These are phyloP conservation scores for Candida xiaguanensis DNA, from an alignment of 805 yeast genomes.

Conservation along the genomic window DNA sequence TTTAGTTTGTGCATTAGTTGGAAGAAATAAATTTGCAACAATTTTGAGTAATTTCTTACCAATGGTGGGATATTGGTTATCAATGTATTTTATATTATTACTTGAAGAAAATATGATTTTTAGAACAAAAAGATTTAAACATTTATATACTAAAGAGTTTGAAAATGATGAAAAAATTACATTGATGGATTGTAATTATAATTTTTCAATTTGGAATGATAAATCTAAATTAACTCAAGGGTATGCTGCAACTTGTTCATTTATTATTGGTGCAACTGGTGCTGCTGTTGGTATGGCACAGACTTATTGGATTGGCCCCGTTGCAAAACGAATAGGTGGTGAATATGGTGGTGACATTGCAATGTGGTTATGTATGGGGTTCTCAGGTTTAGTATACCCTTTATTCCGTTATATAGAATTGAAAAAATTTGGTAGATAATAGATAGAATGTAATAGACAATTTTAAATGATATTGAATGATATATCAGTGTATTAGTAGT, in stretches of 20 bases:
- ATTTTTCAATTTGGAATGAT: conserved; percentile 75
- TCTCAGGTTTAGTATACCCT: conserved; percentile 65
- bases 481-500: too few species aligned
- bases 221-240: conserved; percentile 60
- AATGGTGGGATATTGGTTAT: conserved; percentile 89
- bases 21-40: conserved; percentile 65
- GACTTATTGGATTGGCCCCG: conserved; percentile 75
- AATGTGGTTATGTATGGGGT: conserved; percentile 72
- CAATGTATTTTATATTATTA: conserved; percentile 70
- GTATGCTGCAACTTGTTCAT: conserved; percentile 64
- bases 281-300: conserved; percentile 88
- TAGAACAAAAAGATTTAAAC: conserved; percentile 43
- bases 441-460: background rate
- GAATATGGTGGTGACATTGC: conserved; percentile 77
- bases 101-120: conserved; percentile 72
- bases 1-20: conserved; percentile 70
- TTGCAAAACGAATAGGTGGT: conserved; percentile 61
- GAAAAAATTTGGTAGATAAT: conserved; percentile 36
- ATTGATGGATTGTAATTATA: conserved; percentile 46
- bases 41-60: conserved; percentile 81
- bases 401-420: conserved; percentile 62
- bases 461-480: too few species aligned
- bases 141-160: conserved; percentile 31
- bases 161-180: background rate
- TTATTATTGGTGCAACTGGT: conserved; percentile 70